Percentiles rank a stretch among this genome's conserved stretches.
These are phyloP conservation scores for Galerina marginata DNA, from an alignment of 768 basidiomycete genomes.

Conservation along the genomic window DNA sequence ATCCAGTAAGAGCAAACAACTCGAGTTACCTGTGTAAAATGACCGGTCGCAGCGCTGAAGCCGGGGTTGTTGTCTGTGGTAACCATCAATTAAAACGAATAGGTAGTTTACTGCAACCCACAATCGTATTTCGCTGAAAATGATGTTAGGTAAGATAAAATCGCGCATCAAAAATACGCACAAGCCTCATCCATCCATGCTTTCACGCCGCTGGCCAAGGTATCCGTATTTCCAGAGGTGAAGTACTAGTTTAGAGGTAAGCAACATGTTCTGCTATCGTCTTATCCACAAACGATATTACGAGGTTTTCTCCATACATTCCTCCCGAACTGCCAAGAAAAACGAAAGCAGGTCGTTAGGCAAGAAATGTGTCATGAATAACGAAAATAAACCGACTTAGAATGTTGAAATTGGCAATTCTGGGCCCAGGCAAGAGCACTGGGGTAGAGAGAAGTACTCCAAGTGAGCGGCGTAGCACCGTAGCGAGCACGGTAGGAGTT, in stretches of 20 bases:
- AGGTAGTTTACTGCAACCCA: background rate
- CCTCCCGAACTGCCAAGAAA: slow-evolving; percentile 12
- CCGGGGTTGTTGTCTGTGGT: slow-evolving; percentile 27
- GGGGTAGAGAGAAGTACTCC: slow-evolving; percentile 23
- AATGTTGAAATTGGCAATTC: slow-evolving; percentile 28
- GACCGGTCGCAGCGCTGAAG: slow-evolving; percentile 28
- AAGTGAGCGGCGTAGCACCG: slow-evolving; percentile 25
- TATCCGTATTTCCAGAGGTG: slow-evolving; percentile 18
- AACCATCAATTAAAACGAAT: background rate
- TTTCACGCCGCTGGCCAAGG: slow-evolving; percentile 19
- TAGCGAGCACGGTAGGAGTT: slow-evolving; percentile 25
- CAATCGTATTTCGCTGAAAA: slow-evolving; percentile 28
- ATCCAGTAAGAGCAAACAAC: too few species aligned
- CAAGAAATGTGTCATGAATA: too few species aligned
- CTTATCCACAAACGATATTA: background rate
- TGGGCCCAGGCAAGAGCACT: slow-evolving; percentile 24
- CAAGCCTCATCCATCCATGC: slow-evolving; percentile 31
- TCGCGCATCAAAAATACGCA: slow-evolving; percentile 8
- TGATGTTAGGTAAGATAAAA: background rate
- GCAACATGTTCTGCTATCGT: background rate
- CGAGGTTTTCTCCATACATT: slow-evolving; percentile 31
- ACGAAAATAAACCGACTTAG: slow-evolving; percentile 17
- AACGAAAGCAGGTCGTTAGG: too few species aligned
- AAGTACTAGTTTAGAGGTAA: slow-evolving; percentile 15
- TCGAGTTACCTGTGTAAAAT: slow-evolving; percentile 31